These are phyloP conservation scores for Puccinia novopanici DNA, from an alignment of 1,284 basidiomycete species.

Conservation along the genomic window DNA sequence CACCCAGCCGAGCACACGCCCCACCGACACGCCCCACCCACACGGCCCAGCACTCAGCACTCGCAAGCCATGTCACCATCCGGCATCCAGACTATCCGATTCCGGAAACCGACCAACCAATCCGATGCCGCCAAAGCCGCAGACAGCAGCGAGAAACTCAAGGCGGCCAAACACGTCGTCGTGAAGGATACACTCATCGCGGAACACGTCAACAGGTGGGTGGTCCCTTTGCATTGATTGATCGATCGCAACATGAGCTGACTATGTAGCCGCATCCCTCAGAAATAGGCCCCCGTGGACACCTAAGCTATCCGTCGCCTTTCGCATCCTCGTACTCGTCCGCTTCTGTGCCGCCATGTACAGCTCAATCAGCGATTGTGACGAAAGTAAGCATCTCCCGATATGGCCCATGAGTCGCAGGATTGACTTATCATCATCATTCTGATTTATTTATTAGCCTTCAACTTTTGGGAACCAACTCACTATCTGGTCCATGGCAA, in stretches of 20 bases:
- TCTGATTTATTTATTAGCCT: slow-evolving; percentile 74
- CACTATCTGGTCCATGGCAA: slow-evolving; percentile 81
- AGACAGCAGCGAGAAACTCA: slow-evolving; percentile 48
- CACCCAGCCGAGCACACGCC: too few species aligned
- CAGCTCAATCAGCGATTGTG: slow-evolving; percentile 91
- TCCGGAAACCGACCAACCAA: slow-evolving; percentile 27
- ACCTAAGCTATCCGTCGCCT: slow-evolving; percentile 76
- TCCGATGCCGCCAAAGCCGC: slow-evolving; percentile 36
- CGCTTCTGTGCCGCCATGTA: slow-evolving; percentile 90
- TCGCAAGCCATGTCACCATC: slow-evolving; percentile 32
- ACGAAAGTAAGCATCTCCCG: slow-evolving; percentile 73
- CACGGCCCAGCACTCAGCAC: too few species aligned
- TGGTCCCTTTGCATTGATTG: neutral
- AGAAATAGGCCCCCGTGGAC: slow-evolving; percentile 69
- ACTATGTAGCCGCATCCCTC: neutral
- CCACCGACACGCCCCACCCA: too few species aligned
- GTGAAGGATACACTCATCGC: slow-evolving; percentile 44
- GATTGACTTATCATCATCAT: too few species aligned
- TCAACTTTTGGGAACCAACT: slow-evolving; percentile 98
- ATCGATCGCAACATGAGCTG: neutral
- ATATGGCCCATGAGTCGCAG: neutral
- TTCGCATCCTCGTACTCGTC: slow-evolving; percentile 78
- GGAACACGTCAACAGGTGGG: slow-evolving; percentile 45
- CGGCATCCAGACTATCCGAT: slow-evolving; percentile 37
- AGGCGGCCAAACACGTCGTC: slow-evolving; percentile 13